Evolutionary conservation across 2,329 filamentous ascomycete species (phyloP), one percentile per base, ranked within the genome.

Genomic region (Ceratocystis harringtonii): DNA sequence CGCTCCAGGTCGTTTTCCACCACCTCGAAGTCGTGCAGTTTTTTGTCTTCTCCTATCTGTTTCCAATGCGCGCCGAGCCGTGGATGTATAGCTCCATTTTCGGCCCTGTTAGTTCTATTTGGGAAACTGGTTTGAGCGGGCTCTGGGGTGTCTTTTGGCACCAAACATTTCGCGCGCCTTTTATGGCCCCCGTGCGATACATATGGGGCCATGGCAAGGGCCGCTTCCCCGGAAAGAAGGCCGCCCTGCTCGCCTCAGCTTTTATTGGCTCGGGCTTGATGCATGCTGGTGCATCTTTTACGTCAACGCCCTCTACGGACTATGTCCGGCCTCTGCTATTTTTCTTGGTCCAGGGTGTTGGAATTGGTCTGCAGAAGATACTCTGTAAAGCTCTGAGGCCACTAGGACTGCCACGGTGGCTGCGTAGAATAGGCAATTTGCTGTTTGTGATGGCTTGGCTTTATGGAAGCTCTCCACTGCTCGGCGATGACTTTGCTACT

Each of bases 81-180:
- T 84, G 80, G 81, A 76, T 79, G 61, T 77, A 79, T 68, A 78
- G 83, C 0, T 75, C 81, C 36, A 76, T 81, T 3, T 79, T 85
- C 67, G 86, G 88, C 12, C 77, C 77, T 22, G 70, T 70, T 0
- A 75, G 78, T 30, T 62, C 61, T n/a, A 78, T 92, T 1, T 74
- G 86, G 10, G 83, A 90, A 68, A 78, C 83, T 67, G 92, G 92
- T 0, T 78, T 96, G 1, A 80, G 82, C 0, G 92, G 91, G 0
- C 88, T 87, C 75, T 97, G 92, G 92, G 86, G 88, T 57, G 79
- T 78, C 25, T 92, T 85, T 80, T 96, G 92, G 92, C 92, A 97
- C 74, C 92, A 96, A 75, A 86, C 87, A 2, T 95, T 96, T 76
- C 87, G 91, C 0, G 81, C 84, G 65, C 84, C 83, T 1, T 91